Evolutionary conservation across 176 grass and related monocot genomes (phyloP).

Genomic region (Rhipidocladum racemiflorum): DNA sequence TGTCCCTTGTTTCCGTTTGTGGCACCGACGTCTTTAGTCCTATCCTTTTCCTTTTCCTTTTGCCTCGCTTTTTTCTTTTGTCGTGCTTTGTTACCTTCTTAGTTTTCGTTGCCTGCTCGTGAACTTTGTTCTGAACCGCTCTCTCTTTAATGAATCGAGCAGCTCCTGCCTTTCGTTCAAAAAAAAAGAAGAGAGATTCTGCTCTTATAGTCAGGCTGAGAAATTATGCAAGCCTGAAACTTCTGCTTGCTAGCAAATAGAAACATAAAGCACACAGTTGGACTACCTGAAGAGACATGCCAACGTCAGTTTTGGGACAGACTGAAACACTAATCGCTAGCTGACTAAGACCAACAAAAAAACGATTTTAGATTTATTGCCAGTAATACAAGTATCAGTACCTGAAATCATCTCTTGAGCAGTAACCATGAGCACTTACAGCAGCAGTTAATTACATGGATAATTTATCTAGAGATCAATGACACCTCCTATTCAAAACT

Average conservation of each 20-base stretch:
- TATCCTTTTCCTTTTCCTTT: too few species aligned
- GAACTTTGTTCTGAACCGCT: too few species aligned
- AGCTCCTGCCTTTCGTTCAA: too few species aligned
- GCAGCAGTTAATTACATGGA: constrained; percentile 11
- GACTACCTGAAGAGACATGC: neutral
- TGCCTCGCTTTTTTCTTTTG: too few species aligned
- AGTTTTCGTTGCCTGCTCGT: too few species aligned
- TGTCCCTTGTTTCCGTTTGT: too few species aligned
- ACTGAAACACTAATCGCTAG: neutral
- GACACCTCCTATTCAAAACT: neutral
- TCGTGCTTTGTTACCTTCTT: too few species aligned
- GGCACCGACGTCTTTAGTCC: too few species aligned
- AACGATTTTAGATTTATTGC: constrained; percentile 29
- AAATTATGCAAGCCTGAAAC: neutral
- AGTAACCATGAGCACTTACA: constrained; percentile 12
- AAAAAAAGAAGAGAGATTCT: too few species aligned
- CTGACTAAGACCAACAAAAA: neutral
- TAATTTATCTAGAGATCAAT: constrained; percentile 15
- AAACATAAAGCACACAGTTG: neutral
- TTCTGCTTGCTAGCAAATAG: neutral
- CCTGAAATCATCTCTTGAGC: constrained; percentile 13
- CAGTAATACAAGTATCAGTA: neutral
- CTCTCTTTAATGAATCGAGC: too few species aligned
- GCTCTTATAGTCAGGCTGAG: neutral
- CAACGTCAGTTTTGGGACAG: neutral